These are phyloP conservation scores for Leucoagaricus sp. DNA, from an alignment of 1,284 basidiomycete species.

Conservation along the genomic window DNA sequence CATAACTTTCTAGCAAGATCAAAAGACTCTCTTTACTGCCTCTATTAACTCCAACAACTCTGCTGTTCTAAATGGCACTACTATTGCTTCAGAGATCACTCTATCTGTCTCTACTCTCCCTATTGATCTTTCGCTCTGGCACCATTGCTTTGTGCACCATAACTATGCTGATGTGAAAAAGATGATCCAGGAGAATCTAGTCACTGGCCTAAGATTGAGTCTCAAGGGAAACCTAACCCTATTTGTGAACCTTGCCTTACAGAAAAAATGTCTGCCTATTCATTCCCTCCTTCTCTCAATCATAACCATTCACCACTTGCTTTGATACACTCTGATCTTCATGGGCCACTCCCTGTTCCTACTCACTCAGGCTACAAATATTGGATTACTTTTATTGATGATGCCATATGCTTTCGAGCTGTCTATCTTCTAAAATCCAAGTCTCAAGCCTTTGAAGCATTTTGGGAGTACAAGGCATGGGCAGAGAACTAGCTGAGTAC, in stretches of 20 bases:
- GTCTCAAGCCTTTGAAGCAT: too few species aligned
- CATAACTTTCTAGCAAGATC: too few species aligned
- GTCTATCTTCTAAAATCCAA: too few species aligned
- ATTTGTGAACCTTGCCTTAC: too few species aligned
- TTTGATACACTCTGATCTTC: conserved; percentile 37
- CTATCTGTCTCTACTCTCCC: neutral
- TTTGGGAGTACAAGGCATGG: too few species aligned
- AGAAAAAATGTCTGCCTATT: conserved; percentile 27
- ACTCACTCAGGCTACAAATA: conserved; percentile 30
- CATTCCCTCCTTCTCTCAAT: conserved; percentile 16
- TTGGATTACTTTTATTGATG: conserved; percentile 36
- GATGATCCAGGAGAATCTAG: too few species aligned
- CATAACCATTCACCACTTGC: conserved; percentile 20
- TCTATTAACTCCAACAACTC: neutral
- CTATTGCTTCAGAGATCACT: neutral
- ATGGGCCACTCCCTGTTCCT: too few species aligned
- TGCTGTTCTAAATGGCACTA: neutral
- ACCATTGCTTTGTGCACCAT: conserved; percentile 11
- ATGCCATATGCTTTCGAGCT: conserved; percentile 25
- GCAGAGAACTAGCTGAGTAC: too few species aligned
- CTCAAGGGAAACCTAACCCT: too few species aligned
- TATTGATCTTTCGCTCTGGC: neutral
- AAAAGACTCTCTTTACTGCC: too few species aligned
- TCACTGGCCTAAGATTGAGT: too few species aligned
- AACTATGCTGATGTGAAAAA: conserved; percentile 18